Evolutionary conservation across 768 basidiomycete species (phyloP).

Genomic region (Termitomyces sp.): DNA sequence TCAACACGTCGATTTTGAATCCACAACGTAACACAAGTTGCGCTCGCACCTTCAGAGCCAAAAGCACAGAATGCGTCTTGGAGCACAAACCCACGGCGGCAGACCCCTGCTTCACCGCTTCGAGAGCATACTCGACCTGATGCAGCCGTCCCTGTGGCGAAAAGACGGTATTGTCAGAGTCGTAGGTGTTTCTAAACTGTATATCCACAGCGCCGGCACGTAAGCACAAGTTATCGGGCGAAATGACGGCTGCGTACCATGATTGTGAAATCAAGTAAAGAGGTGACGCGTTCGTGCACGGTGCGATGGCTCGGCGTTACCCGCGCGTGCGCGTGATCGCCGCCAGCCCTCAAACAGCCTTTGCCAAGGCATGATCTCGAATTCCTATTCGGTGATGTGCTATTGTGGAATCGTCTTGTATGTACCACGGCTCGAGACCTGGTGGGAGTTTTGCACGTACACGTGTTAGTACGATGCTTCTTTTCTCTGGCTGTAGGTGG

Average conservation of each 20-base stretch:
- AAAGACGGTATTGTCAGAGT: constrained; percentile 97
- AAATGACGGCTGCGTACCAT: constrained; percentile 26
- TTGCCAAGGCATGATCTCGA: not conserved
- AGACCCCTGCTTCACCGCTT: constrained; percentile 99
- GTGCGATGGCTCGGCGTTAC: constrained; percentile 8
- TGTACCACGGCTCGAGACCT: not conserved
- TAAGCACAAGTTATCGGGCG: constrained; percentile 5
- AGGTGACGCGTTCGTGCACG: constrained; percentile 23
- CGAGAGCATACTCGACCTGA: constrained; percentile 97
- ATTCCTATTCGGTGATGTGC: not conserved
- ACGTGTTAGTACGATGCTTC: not conserved
- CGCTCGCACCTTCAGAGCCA: constrained; percentile 80
- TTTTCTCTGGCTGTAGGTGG: not conserved
- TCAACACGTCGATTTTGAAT: not conserved
- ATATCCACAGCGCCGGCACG: constrained; percentile 17
- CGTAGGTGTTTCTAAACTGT: constrained; percentile 94
- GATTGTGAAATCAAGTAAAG: constrained; percentile 14
- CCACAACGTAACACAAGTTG: too few relatives aligned
- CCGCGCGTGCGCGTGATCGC: constrained; percentile 5
- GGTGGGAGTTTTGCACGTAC: not conserved
- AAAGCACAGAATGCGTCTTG: constrained; percentile 88
- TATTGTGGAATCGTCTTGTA: not conserved
- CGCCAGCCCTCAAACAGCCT: not conserved
- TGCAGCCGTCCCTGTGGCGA: constrained; percentile 95
- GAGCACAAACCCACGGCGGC: constrained; percentile 97